A percentile compares a stretch with the other conserved stretches of the same genome.
These are phyloP conservation scores for Komagataella pseudopastoris DNA, from an alignment of 805 yeast species.

Conservation along the genomic window DNA sequence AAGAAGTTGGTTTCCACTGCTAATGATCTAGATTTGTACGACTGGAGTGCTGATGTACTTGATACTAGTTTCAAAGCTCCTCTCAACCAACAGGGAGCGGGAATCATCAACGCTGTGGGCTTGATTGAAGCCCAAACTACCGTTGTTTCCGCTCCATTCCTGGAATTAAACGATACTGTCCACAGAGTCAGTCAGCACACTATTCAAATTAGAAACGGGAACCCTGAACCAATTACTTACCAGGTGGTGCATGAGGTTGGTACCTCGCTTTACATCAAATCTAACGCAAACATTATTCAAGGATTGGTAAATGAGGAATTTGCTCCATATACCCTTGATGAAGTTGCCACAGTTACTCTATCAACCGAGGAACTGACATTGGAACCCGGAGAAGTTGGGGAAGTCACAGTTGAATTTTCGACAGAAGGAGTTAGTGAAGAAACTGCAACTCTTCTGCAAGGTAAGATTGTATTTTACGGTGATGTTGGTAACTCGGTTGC, in stretches of 20 bases:
- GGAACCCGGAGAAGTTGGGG: conserved; percentile 4
- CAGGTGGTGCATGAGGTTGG: conserved; percentile 2
- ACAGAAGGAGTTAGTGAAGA: conserved; percentile 1
- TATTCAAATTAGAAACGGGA: conserved; percentile 6
- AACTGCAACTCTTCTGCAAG: conserved; percentile 4
- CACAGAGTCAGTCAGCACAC: conserved; percentile 5
- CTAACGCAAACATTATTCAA: background rate
- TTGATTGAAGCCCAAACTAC: conserved; percentile 6
- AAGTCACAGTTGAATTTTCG: conserved; percentile 3
- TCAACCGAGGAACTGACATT: conserved; percentile 1
- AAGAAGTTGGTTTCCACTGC: conserved; percentile 4
- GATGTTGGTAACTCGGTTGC: conserved; percentile 6
- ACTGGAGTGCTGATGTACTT: background rate
- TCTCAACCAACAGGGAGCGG: conserved; percentile 9
- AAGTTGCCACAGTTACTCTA: conserved; percentile 3
- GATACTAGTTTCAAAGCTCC: conserved; percentile 4
- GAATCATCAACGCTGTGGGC: conserved; percentile 7
- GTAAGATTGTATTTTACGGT: conserved; percentile 6
- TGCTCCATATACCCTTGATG: background rate
- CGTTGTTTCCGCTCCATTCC: conserved; percentile 3
- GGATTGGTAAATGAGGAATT: background rate
- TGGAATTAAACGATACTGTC: conserved; percentile 6
- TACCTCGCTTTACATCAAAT: background rate
- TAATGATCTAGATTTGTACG: conserved; percentile 1
- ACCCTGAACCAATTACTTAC: conserved; percentile 3